Percentiles rank a stretch among this genome's conserved stretches.
Evolutionary conservation across 257 asterid genomes (phyloP).

Genomic region (Salvia hispanica): DNA sequence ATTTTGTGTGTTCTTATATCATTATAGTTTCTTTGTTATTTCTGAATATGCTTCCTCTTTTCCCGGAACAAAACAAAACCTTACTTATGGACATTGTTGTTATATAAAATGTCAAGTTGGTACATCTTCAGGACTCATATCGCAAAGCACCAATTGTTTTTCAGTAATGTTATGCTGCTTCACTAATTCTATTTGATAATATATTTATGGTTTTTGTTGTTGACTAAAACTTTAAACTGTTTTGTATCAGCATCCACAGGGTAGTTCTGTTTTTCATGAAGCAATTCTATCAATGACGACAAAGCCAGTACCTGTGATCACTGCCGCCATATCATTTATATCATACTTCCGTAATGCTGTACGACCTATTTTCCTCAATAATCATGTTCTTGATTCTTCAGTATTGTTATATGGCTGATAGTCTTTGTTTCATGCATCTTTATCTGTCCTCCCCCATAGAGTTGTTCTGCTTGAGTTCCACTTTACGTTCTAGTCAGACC

Average conservation of each 20-base stretch:
- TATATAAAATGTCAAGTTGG: neutral
- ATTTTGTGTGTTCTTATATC: conserved; percentile 17
- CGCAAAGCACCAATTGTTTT: conserved; percentile 3
- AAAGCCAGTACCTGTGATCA: conserved; percentile 74
- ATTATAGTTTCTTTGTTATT: neutral
- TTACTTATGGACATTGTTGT: conserved; percentile 2
- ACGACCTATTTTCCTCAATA: conserved; percentile 37
- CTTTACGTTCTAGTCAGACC: conserved; percentile 6
- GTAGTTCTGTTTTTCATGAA: conserved; percentile 55
- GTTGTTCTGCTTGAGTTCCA: conserved; percentile 14
- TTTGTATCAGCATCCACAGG: conserved; percentile 58
- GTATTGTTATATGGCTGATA: neutral
- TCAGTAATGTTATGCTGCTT: conserved; percentile 19
- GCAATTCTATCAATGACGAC: conserved; percentile 64
- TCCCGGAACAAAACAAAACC: conserved; percentile 12
- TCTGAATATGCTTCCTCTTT: conserved; percentile 14
- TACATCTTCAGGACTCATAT: neutral
- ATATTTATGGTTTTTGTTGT: neutral
- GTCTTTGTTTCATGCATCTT: neutral
- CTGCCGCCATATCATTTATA: conserved; percentile 73
- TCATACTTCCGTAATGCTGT: conserved; percentile 71
- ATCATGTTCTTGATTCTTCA: conserved; percentile 14
- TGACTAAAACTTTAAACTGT: conserved; percentile 18
- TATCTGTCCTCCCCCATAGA: conserved; percentile 4
- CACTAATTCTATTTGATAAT: conserved; percentile 10